A percentile compares a stretch with the other conserved stretches of the same genome.
Evolutionary conservation across 176 grass and related monocot species (phyloP).

Genomic region (Eremochloa ophiuroides): DNA sequence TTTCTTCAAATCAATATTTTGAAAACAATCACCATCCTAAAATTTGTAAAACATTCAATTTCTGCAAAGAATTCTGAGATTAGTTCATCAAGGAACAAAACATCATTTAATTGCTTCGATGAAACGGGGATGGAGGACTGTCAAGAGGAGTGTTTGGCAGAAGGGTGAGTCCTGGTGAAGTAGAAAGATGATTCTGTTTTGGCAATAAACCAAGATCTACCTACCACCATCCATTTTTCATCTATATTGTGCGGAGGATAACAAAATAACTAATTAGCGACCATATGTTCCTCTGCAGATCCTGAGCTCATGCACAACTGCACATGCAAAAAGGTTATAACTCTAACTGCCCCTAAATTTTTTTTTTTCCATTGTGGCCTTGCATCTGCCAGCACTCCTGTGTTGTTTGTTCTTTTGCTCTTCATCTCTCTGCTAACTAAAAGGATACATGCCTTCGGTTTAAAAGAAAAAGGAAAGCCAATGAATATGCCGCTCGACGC

Average conservation of each 20-base stretch:
- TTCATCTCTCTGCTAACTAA: not conserved
- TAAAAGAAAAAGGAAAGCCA: not conserved
- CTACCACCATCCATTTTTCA: not conserved
- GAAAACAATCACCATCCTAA: not conserved
- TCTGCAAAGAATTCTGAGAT: not conserved
- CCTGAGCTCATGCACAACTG: not conserved
- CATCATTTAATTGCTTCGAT: not conserved
- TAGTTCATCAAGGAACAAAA: not conserved
- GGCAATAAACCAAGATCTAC: not conserved
- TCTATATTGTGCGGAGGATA: not conserved
- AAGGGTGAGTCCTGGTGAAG: not conserved
- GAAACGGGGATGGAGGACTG: not conserved
- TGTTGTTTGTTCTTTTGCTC: not conserved
- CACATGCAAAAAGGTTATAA: not conserved
- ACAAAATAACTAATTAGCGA: not conserved
- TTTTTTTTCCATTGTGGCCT: too few relatives aligned
- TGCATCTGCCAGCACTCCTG: not conserved
- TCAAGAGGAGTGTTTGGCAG: not conserved
- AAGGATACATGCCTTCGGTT: not conserved
- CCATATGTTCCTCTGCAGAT: not conserved
- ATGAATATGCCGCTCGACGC: not conserved
- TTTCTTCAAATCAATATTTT: not conserved
- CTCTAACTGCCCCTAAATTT: not conserved
- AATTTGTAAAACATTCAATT: not conserved
- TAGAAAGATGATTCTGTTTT: not conserved